Conservation (phyloP, 352 stramenopile species). For the Elongisporangium anandrum region DNA sequence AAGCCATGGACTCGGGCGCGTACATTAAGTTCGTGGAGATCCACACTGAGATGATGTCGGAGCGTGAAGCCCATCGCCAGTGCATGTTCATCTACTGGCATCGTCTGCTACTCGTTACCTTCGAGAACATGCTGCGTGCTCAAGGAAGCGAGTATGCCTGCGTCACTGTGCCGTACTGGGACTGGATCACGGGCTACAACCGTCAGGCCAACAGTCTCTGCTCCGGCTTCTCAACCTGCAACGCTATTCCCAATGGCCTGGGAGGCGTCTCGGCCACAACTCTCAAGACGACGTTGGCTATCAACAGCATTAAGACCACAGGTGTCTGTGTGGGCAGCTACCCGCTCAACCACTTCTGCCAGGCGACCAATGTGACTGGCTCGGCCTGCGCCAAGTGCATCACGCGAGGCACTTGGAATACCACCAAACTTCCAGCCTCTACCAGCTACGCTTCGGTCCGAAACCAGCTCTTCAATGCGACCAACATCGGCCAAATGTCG, state of each 20-base stretch:
- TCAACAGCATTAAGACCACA: slow-evolving; percentile 33
- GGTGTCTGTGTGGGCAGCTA: slow-evolving; percentile 31
- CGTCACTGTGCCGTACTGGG: slow-evolving; percentile 79
- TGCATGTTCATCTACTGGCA: slow-evolving; percentile 88
- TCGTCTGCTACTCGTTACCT: slow-evolving; percentile 51
- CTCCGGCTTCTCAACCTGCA: slow-evolving; percentile 39
- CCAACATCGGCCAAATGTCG: slow-evolving; percentile 56
- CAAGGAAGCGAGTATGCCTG: slow-evolving; percentile 49
- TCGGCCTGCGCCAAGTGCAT: slow-evolving; percentile 36
- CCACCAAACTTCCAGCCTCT: slow-evolving; percentile 17
- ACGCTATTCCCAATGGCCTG: slow-evolving; percentile 30
- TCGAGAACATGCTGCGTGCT: slow-evolving; percentile 81
- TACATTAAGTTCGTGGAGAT: slow-evolving; percentile 64
- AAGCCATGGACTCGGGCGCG: slow-evolving; percentile 45
- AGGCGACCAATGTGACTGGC: slow-evolving; percentile 17
- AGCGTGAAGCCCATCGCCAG: slow-evolving; percentile 41
- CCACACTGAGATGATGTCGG: slow-evolving; percentile 54
- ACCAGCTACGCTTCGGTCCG: slow-evolving; percentile 41
- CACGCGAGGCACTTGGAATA: slow-evolving; percentile 36
- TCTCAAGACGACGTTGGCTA: slow-evolving; percentile 19
- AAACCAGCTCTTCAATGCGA: slow-evolving; percentile 38
- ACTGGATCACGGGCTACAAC: slow-evolving; percentile 57
- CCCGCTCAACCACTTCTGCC: slow-evolving; percentile 56
- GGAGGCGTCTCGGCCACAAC: slow-evolving; percentile 14
- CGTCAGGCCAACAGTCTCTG: slow-evolving; percentile 31